These are phyloP conservation scores for Crithidia bombi DNA, from an alignment of 208 protist genomes.

Conservation along the genomic window DNA sequence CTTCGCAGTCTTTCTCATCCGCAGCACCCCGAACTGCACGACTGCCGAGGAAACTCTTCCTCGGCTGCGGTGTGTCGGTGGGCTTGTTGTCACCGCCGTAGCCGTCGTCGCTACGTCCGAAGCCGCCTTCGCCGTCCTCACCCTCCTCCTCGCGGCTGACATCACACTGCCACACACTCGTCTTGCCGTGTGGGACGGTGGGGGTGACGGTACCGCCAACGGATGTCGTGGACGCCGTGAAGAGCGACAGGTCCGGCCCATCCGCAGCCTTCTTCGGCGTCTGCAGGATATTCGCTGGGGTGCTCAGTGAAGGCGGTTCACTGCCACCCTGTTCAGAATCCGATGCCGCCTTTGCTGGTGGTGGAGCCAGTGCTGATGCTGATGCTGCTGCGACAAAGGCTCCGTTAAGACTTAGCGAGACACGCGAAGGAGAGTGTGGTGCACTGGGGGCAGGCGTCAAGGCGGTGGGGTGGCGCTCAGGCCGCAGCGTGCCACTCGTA, in stretches of 20 bases:
- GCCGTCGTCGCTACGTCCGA: not conserved
- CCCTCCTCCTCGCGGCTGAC: constrained; percentile 13
- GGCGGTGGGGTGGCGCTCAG: not conserved
- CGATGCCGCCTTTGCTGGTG: no score
- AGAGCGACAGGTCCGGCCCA: constrained; percentile 4
- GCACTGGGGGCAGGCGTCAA: not conserved
- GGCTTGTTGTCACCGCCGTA: not conserved
- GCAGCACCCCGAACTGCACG: not conserved
- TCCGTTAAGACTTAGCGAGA: not conserved
- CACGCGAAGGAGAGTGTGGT: not conserved
- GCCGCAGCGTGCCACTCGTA: constrained; percentile 2
- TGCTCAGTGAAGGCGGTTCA: not conserved
- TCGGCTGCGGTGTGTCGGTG: not conserved
- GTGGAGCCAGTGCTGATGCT: not conserved
- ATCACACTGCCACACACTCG: constrained; percentile 5
- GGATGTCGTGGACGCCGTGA: constrained; percentile 6
- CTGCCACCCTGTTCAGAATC: not conserved
- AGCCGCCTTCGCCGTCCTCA: not conserved
- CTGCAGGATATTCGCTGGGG: not conserved
- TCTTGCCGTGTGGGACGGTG: not conserved
- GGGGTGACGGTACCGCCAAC: constrained; percentile 4
- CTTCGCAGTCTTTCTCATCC: not conserved
- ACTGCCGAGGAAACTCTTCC: not conserved
- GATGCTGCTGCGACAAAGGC: not conserved
- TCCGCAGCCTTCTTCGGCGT: not conserved